Conservation (phyloP, 306 rosid genomes). For the Quercus engelmannii region DNA sequence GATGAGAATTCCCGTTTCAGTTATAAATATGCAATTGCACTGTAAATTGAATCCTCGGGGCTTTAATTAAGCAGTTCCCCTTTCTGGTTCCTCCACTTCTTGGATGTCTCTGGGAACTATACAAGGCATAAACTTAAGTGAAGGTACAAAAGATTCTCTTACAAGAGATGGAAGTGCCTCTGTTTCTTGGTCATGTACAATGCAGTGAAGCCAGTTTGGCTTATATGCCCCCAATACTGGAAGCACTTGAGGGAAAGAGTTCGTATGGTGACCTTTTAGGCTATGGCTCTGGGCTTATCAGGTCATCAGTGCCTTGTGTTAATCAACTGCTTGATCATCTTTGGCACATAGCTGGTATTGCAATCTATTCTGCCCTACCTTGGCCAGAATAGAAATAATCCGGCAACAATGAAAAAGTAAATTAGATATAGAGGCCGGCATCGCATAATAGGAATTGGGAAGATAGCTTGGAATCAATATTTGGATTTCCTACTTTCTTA, state of each 20-base stretch:
- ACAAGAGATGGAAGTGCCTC: slow-evolving; percentile 13
- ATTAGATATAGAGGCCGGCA: too few relatives aligned
- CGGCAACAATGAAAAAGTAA: too few relatives aligned
- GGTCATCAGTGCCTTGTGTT: background rate
- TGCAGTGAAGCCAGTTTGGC: slow-evolving; percentile 25
- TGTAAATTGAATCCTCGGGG: slow-evolving; percentile 14
- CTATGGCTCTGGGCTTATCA: background rate
- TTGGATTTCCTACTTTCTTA: background rate
- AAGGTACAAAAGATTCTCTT: background rate
- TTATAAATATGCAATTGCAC: slow-evolving; percentile 26
- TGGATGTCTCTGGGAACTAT: slow-evolving; percentile 9
- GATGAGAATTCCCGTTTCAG: background rate
- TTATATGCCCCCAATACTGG: slow-evolving; percentile 35
- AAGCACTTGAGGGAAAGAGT: slow-evolving; percentile 42
- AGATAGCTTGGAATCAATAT: background rate
- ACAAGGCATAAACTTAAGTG: slow-evolving; percentile 9
- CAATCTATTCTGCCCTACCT: background rate
- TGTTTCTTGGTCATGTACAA: slow-evolving; percentile 11
- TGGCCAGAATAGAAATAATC: too few relatives aligned
- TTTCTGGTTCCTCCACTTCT: slow-evolving; percentile 17
- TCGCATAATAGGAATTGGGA: background rate
- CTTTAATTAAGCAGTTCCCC: slow-evolving; percentile 22
- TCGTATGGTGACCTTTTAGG: background rate
- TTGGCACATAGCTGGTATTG: background rate
- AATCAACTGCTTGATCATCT: background rate